Evolutionary conservation across 2,329 filamentous ascomycete species (phyloP).

Genomic region (Zalaria sp.): DNA sequence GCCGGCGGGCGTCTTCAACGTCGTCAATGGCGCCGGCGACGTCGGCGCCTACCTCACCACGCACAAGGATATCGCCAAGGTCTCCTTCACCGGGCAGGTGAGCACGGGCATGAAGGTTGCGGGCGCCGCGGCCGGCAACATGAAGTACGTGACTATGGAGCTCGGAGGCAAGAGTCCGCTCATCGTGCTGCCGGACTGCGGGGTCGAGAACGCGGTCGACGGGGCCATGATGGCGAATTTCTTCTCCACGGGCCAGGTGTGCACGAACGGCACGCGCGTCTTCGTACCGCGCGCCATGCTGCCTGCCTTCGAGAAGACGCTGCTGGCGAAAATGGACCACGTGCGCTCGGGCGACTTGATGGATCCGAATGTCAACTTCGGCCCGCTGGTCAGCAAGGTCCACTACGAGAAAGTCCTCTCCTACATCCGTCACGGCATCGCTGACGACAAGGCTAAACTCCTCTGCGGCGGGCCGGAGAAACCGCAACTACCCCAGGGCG

Average conservation of each 20-base stretch:
- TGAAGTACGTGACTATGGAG: slow-evolving; percentile 91
- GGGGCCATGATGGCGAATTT: slow-evolving; percentile 92
- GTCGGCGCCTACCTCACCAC: slow-evolving; percentile 62
- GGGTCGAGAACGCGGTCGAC: slow-evolving; percentile 67
- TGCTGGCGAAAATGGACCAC: slow-evolving; percentile 56
- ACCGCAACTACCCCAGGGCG: slow-evolving; percentile 32
- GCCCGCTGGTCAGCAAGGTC: slow-evolving; percentile 60
- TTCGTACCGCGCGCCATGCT: slow-evolving; percentile 61
- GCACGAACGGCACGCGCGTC: slow-evolving; percentile 82
- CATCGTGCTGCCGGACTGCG: slow-evolving; percentile 66
- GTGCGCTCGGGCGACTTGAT: slow-evolving; percentile 61
- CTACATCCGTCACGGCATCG: slow-evolving; percentile 64
- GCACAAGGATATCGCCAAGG: slow-evolving; percentile 64
- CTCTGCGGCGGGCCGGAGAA: slow-evolving; percentile 56
- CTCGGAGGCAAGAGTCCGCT: slow-evolving; percentile 76
- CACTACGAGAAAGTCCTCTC: slow-evolving; percentile 66
- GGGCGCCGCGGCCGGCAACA: slow-evolving; percentile 55
- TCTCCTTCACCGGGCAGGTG: slow-evolving; percentile 82
- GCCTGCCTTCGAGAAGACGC: slow-evolving; percentile 48
- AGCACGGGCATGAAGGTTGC: slow-evolving; percentile 73
- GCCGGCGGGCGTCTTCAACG: slow-evolving; percentile 74
- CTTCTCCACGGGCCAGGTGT: slow-evolving; percentile 81
- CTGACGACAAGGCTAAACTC: slow-evolving; percentile 58
- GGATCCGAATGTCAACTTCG: slow-evolving; percentile 64
- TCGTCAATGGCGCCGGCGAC: slow-evolving; percentile 66